Percentiles rank a stretch among this genome's conserved stretches.
phyloP scores from a whole-genome alignment of 352 stramenopile genomes.

The Phytophthora ramorum region DNA sequence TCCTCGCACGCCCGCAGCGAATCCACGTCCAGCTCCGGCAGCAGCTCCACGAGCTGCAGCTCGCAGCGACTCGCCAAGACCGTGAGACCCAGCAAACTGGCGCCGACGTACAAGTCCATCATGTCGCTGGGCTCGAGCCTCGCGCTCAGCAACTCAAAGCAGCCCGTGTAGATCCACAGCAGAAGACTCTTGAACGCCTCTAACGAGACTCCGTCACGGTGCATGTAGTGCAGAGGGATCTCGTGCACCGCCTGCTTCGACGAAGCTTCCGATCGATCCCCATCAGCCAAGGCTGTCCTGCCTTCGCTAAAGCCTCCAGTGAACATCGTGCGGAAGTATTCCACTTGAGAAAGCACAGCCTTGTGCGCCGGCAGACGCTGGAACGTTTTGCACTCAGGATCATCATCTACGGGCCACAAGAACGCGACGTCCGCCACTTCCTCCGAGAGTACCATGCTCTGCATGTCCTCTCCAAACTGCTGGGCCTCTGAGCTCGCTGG shows the following conservation, averaged over 20 bases:
- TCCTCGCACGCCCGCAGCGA: conserved; percentile 67
- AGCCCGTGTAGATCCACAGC: conserved; percentile 80
- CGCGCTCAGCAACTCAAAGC: conserved; percentile 48
- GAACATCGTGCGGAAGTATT: conserved; percentile 88
- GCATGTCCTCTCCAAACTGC: conserved; percentile 69
- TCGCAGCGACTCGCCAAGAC: conserved; percentile 69
- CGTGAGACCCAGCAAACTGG: conserved; percentile 60
- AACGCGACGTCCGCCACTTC: conserved; percentile 78
- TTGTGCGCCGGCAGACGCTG: conserved; percentile 69
- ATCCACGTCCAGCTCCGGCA: conserved; percentile 54
- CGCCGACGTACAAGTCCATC: conserved; percentile 79
- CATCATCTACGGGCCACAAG: conserved; percentile 65
- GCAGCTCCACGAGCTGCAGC: conserved; percentile 57
- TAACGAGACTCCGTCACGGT: conserved; percentile 71
- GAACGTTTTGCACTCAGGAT: conserved; percentile 25
- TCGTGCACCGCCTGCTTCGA: conserved; percentile 39
- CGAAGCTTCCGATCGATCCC: not conserved
- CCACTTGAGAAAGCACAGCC: conserved; percentile 73
- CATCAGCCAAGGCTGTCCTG: conserved; percentile 8
- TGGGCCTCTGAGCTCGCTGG: conserved; percentile 35
- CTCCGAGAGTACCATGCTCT: conserved; percentile 45
- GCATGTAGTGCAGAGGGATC: conserved; percentile 77
- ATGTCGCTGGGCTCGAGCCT: conserved; percentile 59
- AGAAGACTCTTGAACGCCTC: conserved; percentile 67
- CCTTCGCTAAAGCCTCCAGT: conserved; percentile 82